These are phyloP conservation scores for Austroboletus olivaceoglutinosus DNA, from an alignment of 1,284 basidiomycete species.

Conservation along the genomic window DNA sequence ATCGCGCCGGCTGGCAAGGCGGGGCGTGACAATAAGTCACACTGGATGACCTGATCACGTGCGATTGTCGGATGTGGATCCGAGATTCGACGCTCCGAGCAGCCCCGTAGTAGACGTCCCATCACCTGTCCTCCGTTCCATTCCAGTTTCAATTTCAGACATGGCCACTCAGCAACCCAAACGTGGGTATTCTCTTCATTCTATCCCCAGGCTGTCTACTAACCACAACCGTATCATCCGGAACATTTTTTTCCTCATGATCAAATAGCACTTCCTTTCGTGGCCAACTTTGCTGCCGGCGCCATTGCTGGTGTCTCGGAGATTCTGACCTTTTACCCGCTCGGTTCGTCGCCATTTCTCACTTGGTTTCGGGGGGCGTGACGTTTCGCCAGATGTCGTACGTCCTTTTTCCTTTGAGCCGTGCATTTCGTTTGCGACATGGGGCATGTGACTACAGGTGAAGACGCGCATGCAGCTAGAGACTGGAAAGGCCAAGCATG, in stretches of 20 bases:
- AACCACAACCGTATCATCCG: slow-evolving; percentile 1
- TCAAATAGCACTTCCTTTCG: slow-evolving; percentile 72
- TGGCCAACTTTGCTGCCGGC: slow-evolving; percentile 86
- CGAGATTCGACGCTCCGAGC: slow-evolving; percentile 3
- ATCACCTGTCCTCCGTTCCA: not conserved
- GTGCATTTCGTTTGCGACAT: slow-evolving; percentile 17
- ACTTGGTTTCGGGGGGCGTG: slow-evolving; percentile 25
- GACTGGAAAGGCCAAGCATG: slow-evolving; percentile 70
- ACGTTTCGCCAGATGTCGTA: slow-evolving; percentile 49
- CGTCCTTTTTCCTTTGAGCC: slow-evolving; percentile 21
- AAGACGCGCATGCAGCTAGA: slow-evolving; percentile 98
- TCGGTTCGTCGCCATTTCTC: slow-evolving; percentile 58
- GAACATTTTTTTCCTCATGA: slow-evolving; percentile 7
- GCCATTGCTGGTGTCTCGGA: slow-evolving; percentile 89
- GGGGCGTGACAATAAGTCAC: slow-evolving; percentile 4
- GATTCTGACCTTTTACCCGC: slow-evolving; percentile 90
- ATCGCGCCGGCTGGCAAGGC: slow-evolving; percentile 39
- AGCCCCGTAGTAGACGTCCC: not conserved
- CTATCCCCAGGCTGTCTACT: not conserved
- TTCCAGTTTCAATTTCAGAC: not conserved
- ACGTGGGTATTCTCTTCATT: slow-evolving; percentile 33
- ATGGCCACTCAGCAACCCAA: slow-evolving; percentile 46
- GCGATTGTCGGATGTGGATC: slow-evolving; percentile 1
- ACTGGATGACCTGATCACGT: slow-evolving; percentile 21
- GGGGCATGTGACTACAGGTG: slow-evolving; percentile 50